Conservation (phyloP, 208 protist species). For the Acanthamoeba castellanii region DNA sequence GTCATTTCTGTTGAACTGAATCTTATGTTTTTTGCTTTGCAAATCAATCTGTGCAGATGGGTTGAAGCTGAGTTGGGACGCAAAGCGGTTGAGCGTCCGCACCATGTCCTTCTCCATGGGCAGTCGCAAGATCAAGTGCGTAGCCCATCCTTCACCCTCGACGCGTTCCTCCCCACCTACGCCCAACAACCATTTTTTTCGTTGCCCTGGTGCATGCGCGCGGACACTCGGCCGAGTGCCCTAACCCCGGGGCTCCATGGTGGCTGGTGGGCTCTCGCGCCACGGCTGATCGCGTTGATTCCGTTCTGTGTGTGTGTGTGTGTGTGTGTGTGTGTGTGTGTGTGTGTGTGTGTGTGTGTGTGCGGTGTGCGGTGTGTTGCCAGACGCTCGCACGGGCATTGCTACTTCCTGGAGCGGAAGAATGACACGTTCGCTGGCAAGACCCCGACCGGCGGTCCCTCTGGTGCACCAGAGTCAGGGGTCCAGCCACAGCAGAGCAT, state of each 20-base stretch:
- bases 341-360: not conserved
- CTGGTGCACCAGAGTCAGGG: no score
- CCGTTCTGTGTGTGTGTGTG: not conserved
- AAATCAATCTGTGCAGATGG: not conserved
- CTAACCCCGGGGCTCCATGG: no score
- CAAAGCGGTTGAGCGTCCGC: not conserved
- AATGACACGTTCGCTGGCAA: not conserved
- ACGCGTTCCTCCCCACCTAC: no score
- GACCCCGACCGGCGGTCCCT: not conserved
- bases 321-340: not conserved
- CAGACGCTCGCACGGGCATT: conserved; percentile 17
- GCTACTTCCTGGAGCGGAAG: conserved; percentile 10
- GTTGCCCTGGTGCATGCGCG: no score
- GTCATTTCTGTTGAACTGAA: not conserved
- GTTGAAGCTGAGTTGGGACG: not conserved
- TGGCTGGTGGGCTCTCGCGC: not conserved
- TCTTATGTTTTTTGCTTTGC: not conserved
- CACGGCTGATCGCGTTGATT: no score
- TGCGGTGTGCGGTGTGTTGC: not conserved
- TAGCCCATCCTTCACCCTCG: no score
- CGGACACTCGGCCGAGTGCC: not conserved
- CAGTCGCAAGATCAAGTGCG: conserved; percentile 4
- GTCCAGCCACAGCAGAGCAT: not conserved
- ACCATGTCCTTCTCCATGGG: conserved; percentile 31
- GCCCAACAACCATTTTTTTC: not conserved